Evolutionary conservation across 495 filamentous ascomycete species (phyloP).

Genomic region (Opeltia flavorubescens): DNA sequence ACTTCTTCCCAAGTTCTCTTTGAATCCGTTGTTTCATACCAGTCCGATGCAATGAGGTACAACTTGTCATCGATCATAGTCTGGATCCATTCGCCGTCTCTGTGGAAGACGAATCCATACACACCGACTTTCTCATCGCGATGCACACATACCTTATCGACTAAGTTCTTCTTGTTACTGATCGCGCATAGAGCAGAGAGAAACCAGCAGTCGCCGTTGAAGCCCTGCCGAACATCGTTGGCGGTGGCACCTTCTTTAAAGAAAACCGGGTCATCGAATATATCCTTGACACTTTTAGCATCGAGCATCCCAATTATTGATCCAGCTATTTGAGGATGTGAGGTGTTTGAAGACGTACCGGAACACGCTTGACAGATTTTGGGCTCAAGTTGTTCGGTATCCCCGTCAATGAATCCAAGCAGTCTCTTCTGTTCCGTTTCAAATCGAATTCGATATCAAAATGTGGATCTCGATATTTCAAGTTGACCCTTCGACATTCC

Average conservation of each 20-base stretch:
- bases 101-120: conserved; percentile 88
- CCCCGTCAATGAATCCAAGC: conserved; percentile 45
- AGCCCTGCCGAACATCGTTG: conserved; percentile 66
- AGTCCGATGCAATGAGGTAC: conserved; percentile 70
- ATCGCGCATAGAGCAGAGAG: conserved; percentile 77
- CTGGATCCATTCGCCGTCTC: conserved; percentile 87
- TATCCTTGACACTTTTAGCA: conserved; percentile 54
- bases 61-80: conserved; percentile 81
- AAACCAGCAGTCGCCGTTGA: conserved; percentile 85
- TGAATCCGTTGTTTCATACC: conserved; percentile 55
- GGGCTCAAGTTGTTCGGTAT: conserved; percentile 33
- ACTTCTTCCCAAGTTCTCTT: conserved; percentile 57
- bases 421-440: conserved; percentile 44
- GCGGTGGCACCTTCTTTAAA: conserved; percentile 72
- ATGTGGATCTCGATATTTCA: conserved; percentile 79
- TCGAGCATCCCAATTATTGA: not conserved
- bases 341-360: conserved; percentile 23
- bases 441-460: conserved; percentile 80
- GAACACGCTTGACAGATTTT: conserved; percentile 49
- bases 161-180: conserved; percentile 63
- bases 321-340: not conserved
- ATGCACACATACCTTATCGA: conserved; percentile 73
- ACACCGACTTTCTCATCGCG: conserved; percentile 70
- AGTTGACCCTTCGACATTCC: conserved; percentile 73
- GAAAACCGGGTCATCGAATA: conserved; percentile 79